Evolutionary conservation across 2,329 filamentous ascomycete species (phyloP).

Genomic region (Lasiodiplodia sp.): DNA sequence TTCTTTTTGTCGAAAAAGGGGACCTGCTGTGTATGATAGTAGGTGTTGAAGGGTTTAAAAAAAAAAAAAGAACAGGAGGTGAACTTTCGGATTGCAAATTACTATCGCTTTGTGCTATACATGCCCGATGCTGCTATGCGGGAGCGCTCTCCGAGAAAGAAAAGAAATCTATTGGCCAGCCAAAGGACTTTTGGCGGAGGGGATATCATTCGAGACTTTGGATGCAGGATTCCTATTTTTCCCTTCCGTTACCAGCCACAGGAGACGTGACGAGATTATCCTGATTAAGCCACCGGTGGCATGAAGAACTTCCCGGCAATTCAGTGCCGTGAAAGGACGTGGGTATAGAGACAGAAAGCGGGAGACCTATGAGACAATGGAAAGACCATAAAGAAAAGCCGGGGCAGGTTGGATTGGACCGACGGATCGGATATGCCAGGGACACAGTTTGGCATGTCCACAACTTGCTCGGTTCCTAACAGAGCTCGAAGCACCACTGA

Average conservation of each 20-base stretch:
- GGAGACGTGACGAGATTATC: background rate
- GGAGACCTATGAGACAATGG: conserved; percentile 11
- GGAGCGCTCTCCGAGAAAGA: background rate
- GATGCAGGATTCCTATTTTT: background rate
- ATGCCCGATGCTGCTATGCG: conserved; percentile 8
- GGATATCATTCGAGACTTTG: conserved; percentile 19
- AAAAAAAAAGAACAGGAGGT: background rate
- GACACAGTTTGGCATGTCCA: background rate
- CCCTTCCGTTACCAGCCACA: background rate
- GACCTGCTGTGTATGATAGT: background rate
- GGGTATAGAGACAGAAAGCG: conserved; percentile 1
- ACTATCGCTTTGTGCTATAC: conserved; percentile 22
- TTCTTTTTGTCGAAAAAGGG: background rate
- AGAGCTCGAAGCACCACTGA: background rate
- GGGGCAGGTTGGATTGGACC: background rate
- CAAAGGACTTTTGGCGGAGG: background rate
- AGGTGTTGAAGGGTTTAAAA: background rate
- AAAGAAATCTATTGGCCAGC: conserved; percentile 13
- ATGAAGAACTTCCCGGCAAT: background rate
- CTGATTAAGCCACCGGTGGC: conserved; percentile 7
- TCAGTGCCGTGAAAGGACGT: background rate
- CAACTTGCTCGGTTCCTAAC: background rate
- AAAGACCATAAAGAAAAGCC: background rate
- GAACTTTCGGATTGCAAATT: background rate
- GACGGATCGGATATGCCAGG: background rate